Evolutionary conservation across 129 eudicot genomes (phyloP), one percentile per base, ranked within the genome.

Genomic region (Flaveria ramosissima): DNA sequence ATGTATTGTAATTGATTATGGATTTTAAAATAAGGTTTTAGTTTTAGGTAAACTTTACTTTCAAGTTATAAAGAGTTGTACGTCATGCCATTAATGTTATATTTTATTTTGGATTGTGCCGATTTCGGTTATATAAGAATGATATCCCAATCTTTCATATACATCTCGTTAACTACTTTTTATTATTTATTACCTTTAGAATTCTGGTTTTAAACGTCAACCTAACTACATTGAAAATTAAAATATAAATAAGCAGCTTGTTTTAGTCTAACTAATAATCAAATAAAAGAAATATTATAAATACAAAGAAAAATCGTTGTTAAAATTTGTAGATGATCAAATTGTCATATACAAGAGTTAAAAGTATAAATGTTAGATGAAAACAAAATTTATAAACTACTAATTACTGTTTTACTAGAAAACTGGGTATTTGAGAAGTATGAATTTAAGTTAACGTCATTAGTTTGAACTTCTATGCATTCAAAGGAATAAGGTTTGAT

Each of bases 11-110:
- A 48, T 19, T 39, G 27, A 20, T n/a, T 4, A 36, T 53, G 39
- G 15, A 21, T 32, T 39, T 76, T 77, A 56, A 41, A 39, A 67
- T 39, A 77, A 51, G 52, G 68, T 23, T 45, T 68, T 41, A 53
- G 59, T 39, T 77, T 77, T 73, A 77, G 81, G 81, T 77, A 77
- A 68, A 77, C 81, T 53, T 67, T 77, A 68, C 81, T 77, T 52
- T 77, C 74, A 11, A 55, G 74, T 66, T 32, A n/a, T 68, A 51
- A 67, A 43, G 45, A 77, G 39, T 48, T 52, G 15, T 39, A 53
- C 80, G 67, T 67, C 74, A 77, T 67, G 81, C 68, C 19, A 67
- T 67, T 32, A 19, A 66, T 66, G 6, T 30, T 47, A 17, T 26
- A 26, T 62, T 26, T 46, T 46, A 75, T 62, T 26, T 48, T 65